Base-by-base conservation (phyloP, 2,329 filamentous ascomycete genomes). In the Dendryphion nanum region DNA sequence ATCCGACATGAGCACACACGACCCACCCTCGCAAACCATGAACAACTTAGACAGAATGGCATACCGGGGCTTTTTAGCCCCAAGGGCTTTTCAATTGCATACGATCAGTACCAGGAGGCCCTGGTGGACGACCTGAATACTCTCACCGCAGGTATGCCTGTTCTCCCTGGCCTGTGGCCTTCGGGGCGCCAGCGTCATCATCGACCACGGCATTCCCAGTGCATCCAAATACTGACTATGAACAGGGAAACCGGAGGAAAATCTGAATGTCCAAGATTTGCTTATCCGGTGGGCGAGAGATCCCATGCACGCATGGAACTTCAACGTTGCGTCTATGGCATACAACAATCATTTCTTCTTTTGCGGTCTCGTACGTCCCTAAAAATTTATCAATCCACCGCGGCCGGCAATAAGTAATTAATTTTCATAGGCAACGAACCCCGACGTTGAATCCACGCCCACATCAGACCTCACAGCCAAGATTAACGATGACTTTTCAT, bases 271-370 rank as follows among this genome's bases (percentile, higher is more conserved):
- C 44, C 82, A 86, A 67, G 73, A 81, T 32, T 82, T 95, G 59
- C 69, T 86, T 59, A 75, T 91, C 58, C 75, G 81, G 58, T 84
- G 84, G 42, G 86, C 91, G 43, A 88, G 89, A 66, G 80, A 93
- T 58, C 85, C 91, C 30, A 75, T 76, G 51, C 75, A 79, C 47
- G 93, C 93, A 29, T 76, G 83, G 53, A 74, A 85, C 63, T 98
- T 98, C 82, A 98, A 97, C 78, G 81, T 94, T 66, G 93, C 93
- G 66, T 95, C 88, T 55, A 95, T 95, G 86, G 87, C 89, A 39
- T 85, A 87, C 77, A 97, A 97, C 79, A 96, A 82, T 67, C 77
- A 82, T 64, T 85, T 89, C 74, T 91, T 89, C 79, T 90, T 91
- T 77, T 65, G 78, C 51, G 69, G 75, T 45, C 65, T 83, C 35